phyloP scores from a whole-genome alignment of 2,329 filamentous ascomycete species.

The Pseudocercospora eumusae region DNA sequence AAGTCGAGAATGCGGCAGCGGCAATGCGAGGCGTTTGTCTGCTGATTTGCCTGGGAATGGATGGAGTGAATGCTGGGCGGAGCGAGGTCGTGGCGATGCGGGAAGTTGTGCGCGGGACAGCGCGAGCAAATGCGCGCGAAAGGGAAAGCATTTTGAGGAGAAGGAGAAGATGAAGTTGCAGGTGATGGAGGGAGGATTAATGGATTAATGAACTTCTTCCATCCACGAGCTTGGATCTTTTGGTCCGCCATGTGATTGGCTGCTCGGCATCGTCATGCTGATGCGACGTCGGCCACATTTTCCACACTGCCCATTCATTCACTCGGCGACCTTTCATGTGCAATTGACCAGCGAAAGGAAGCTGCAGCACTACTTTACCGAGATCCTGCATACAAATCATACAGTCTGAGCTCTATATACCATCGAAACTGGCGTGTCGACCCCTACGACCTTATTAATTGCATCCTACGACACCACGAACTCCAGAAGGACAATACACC shows the following conservation, averaged over 20 bases:
- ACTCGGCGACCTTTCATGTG: neutral
- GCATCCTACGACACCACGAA: neutral
- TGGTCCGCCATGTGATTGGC: conserved; percentile 4
- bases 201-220: neutral
- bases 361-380: neutral
- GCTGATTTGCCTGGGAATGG: conserved; percentile 26
- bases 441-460: neutral
- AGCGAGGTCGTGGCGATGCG: conserved; percentile 45
- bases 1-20: conserved; percentile 47
- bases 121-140: conserved; percentile 49
- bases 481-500: neutral
- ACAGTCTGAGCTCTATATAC: neutral
- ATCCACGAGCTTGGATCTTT: conserved; percentile 12
- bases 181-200: neutral
- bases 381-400: neutral
- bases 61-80: conserved; percentile 35
- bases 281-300: conserved; percentile 6
- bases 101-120: conserved; percentile 46
- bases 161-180: neutral
- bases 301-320: neutral
- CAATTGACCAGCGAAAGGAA: neutral
- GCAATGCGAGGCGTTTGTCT: conserved; percentile 31
- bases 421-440: neutral
- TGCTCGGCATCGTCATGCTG: conserved; percentile 6
- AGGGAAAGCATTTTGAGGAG: conserved; percentile 48